A percentile compares a stretch with the other conserved stretches of the same genome.
phyloP scores from a whole-genome alignment of 768 basidiomycete genomes.

The Galerina marginata region DNA sequence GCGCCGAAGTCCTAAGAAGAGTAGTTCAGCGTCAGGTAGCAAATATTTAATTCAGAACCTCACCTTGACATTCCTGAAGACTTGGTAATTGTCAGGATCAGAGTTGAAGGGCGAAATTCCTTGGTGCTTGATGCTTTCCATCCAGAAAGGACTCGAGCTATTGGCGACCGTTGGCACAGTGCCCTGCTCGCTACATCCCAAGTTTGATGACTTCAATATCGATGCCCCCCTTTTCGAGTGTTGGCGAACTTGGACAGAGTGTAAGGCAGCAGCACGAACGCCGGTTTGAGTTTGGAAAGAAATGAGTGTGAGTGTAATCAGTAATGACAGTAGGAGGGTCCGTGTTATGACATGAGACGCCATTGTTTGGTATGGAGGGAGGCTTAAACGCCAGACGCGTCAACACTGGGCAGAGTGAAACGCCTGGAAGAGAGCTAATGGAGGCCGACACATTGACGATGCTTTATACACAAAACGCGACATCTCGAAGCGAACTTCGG shows the following conservation, averaged over 20 bases:
- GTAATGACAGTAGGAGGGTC: constrained; percentile 1
- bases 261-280: not conserved
- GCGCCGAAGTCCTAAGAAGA: constrained; percentile 25
- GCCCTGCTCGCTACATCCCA: not conserved
- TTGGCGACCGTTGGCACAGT: constrained; percentile 27
- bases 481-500: constrained; percentile 3
- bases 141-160: constrained; percentile 63
- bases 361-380: not conserved
- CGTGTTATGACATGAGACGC: not conserved
- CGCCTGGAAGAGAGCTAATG: not conserved
- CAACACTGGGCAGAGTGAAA: not conserved
- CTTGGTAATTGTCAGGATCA: constrained; percentile 59
- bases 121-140: constrained; percentile 75
- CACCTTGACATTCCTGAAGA: constrained; percentile 79
- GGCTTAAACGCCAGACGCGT: not conserved
- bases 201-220: not conserved
- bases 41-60: not conserved
- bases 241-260: not conserved
- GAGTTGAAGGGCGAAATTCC: constrained; percentile 72
- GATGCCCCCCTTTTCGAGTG: not conserved
- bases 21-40: not conserved
- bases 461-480: not conserved
- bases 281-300: not conserved
- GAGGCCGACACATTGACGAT: not conserved
- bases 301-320: constrained; percentile 1